Conservation (phyloP, 257 asterid species). For the Vinca minor region DNA sequence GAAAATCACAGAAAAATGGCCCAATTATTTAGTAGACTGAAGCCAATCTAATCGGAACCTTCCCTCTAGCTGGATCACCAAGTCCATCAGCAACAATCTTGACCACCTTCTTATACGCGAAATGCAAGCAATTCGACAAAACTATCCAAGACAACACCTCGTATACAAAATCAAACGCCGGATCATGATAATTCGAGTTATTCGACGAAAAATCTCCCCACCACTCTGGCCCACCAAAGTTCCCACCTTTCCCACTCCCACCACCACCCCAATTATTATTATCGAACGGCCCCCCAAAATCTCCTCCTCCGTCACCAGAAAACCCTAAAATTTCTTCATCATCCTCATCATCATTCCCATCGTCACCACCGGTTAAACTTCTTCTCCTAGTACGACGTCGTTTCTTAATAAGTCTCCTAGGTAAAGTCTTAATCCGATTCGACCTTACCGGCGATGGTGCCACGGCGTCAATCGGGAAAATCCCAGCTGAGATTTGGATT, state of each 20-base stretch:
- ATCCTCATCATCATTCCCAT: slow-evolving; percentile 26
- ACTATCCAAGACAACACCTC: slow-evolving; percentile 75
- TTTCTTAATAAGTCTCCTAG: slow-evolving; percentile 38
- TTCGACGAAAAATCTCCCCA: slow-evolving; percentile 51
- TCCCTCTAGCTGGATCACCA: slow-evolving; percentile 43
- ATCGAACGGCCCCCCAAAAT: slow-evolving; percentile 34
- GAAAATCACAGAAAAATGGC: too few species aligned
- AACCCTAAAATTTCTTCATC: slow-evolving; percentile 20
- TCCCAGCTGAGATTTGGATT: slow-evolving; percentile 41
- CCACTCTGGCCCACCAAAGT: slow-evolving; percentile 59
- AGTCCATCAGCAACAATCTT: slow-evolving; percentile 45
- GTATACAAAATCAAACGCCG: slow-evolving; percentile 84
- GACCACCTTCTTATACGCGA: slow-evolving; percentile 60
- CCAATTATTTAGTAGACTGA: slow-evolving; percentile 52
- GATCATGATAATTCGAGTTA: slow-evolving; percentile 60
- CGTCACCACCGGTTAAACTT: slow-evolving; percentile 21
- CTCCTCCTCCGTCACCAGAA: slow-evolving; percentile 43
- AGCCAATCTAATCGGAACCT: slow-evolving; percentile 43
- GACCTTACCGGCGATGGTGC: slow-evolving; percentile 38
- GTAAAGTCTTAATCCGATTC: slow-evolving; percentile 31
- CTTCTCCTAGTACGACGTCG: slow-evolving; percentile 48
- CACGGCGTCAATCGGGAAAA: slow-evolving; percentile 17
- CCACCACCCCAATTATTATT: slow-evolving; percentile 44
- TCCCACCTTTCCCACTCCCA: slow-evolving; percentile 53
- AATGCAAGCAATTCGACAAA: slow-evolving; percentile 79